Evolutionary conservation across 768 basidiomycete species (phyloP).

Genomic region (Suillus paluster): DNA sequence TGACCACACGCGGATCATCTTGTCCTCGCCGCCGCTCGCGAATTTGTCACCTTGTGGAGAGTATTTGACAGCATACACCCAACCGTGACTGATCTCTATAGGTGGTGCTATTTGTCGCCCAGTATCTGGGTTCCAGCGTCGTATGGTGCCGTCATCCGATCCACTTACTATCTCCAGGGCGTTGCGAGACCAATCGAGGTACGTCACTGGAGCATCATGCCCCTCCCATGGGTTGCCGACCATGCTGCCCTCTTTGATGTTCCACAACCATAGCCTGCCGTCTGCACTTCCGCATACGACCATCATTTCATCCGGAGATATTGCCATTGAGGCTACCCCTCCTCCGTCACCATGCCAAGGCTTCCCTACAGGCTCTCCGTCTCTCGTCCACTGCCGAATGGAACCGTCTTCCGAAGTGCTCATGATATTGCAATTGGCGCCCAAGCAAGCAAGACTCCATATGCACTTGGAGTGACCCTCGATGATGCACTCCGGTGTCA

Average conservation of each 20-base stretch:
- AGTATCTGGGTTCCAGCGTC: slow-evolving; percentile 16
- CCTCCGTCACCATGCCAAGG: not conserved
- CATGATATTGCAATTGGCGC: not conserved
- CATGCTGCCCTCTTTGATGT: not conserved
- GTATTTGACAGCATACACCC: not conserved
- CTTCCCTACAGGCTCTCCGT: not conserved
- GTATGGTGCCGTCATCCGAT: slow-evolving; percentile 10
- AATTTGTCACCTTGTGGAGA: not conserved
- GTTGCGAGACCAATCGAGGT: slow-evolving; percentile 19
- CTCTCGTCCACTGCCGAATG: not conserved
- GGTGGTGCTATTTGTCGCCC: not conserved
- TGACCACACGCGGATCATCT: not conserved
- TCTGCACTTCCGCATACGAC: not conserved
- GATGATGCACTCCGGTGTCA: not conserved
- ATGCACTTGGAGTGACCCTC: not conserved
- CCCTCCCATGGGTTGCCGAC: not conserved
- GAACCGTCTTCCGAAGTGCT: not conserved
- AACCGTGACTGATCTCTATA: not conserved
- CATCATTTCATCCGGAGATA: not conserved
- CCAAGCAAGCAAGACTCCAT: not conserved
- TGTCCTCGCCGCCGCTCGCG: not conserved
- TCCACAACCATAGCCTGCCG: not conserved
- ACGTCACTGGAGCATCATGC: not conserved
- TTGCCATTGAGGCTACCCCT: not conserved
- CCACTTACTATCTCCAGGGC: slow-evolving; percentile 12